phyloP scores from a whole-genome alignment of 1,284 basidiomycete genomes.

The Amylostereum chailletii region DNA sequence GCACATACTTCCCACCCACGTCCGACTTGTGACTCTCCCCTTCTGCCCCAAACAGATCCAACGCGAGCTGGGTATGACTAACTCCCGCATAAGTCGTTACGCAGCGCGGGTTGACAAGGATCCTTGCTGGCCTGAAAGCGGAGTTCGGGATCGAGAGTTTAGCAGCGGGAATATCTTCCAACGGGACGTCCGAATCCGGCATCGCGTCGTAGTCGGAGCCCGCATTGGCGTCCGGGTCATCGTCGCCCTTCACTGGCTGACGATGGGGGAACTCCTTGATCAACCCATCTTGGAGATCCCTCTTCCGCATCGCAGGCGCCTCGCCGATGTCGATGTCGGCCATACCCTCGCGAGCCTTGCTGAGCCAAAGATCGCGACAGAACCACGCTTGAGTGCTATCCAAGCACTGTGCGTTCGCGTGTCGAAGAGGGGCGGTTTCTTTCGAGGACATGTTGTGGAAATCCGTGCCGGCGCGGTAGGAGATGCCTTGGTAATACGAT shows the following conservation, averaged over 20 bases:
- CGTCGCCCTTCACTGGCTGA: slow-evolving; percentile 18
- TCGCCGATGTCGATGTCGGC: slow-evolving; percentile 25
- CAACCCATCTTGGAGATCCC: slow-evolving; percentile 17
- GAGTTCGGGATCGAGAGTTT: slow-evolving; percentile 76
- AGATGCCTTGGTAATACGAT: slow-evolving; percentile 84
- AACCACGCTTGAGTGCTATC: slow-evolving; percentile 95
- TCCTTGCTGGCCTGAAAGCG: slow-evolving; percentile 79
- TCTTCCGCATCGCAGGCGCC: slow-evolving; percentile 24
- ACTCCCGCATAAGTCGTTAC: slow-evolving; percentile 96
- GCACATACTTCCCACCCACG: slow-evolving; percentile 61
- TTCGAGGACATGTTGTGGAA: slow-evolving; percentile 68
- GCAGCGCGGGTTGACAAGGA: slow-evolving; percentile 89
- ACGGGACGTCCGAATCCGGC: slow-evolving; percentile 51
- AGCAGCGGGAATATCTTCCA: slow-evolving; percentile 26
- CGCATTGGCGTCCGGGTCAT: slow-evolving; percentile 67
- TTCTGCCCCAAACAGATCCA: slow-evolving; percentile 80
- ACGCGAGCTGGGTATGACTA: slow-evolving; percentile 83
- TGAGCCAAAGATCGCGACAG: slow-evolving; percentile 88
- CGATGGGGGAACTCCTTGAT: slow-evolving; percentile 21
- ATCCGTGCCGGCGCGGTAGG: slow-evolving; percentile 71
- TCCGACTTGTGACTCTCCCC: slow-evolving; percentile 44
- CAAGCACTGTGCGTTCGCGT: slow-evolving; percentile 77
- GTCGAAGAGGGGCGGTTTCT: slow-evolving; percentile 47
- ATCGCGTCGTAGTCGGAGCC: slow-evolving; percentile 89
- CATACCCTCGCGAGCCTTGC: slow-evolving; percentile 70